Evolutionary conservation across 768 basidiomycete species (phyloP).

Genomic region (Pleurotus citrinopileatus): DNA sequence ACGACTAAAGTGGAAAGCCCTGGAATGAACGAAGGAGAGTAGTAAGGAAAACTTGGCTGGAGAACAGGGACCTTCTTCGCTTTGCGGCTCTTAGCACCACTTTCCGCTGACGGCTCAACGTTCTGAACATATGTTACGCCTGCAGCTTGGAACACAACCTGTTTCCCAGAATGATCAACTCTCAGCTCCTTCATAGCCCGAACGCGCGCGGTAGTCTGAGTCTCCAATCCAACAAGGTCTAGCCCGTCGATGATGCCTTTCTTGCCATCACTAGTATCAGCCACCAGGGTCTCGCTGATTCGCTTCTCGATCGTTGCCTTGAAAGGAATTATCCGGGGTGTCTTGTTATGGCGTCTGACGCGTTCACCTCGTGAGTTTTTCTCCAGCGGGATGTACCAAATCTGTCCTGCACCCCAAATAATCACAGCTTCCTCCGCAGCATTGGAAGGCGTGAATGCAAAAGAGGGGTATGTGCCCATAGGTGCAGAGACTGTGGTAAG

Average conservation of each 20-base stretch:
- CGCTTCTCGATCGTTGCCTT: slow-evolving; percentile 60
- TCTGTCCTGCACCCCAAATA: slow-evolving; percentile 75
- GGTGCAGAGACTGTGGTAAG: slow-evolving; percentile 62
- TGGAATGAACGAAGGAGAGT: slow-evolving; percentile 66
- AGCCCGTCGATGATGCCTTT: slow-evolving; percentile 14
- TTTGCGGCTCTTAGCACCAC: slow-evolving; percentile 16
- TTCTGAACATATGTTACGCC: slow-evolving; percentile 54
- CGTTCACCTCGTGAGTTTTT: slow-evolving; percentile 54
- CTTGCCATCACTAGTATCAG: slow-evolving; percentile 26
- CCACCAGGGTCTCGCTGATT: slow-evolving; percentile 55
- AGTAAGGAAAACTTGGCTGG: slow-evolving; percentile 49
- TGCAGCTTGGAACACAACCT: slow-evolving; percentile 65
- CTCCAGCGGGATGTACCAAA: slow-evolving; percentile 57
- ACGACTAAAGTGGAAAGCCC: slow-evolving; percentile 41
- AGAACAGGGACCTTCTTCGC: slow-evolving; percentile 45
- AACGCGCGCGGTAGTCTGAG: slow-evolving; percentile 50
- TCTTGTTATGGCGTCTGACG: slow-evolving; percentile 28
- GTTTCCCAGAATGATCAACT: slow-evolving; percentile 50
- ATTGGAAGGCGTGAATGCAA: slow-evolving; percentile 57
- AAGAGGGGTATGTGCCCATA: slow-evolving; percentile 80
- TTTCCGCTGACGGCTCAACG: slow-evolving; percentile 19
- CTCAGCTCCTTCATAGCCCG: slow-evolving; percentile 61
- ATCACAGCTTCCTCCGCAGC: slow-evolving; percentile 49
- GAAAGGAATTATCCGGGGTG: slow-evolving; percentile 54
- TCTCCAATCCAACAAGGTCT: slow-evolving; percentile 53